These are phyloP conservation scores for Aspergillus asperescens DNA, from an alignment of 495 filamentous ascomycete species.

Conservation along the genomic window DNA sequence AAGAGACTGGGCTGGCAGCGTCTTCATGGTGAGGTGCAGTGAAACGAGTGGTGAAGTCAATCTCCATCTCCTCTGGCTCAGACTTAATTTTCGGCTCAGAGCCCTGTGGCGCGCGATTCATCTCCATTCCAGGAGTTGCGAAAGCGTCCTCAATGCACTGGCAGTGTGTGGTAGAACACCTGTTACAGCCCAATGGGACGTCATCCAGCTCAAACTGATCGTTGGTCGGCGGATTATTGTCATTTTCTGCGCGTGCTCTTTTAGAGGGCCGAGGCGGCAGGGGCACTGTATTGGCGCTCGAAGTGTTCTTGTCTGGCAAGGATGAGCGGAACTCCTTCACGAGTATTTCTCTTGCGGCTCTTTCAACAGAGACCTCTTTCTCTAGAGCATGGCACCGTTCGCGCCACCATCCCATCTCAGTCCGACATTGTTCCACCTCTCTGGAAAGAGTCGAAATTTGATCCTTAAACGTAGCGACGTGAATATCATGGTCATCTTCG, in stretches of 20 bases:
- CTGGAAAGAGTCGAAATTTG: conserved; percentile 48
- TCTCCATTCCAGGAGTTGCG: conserved; percentile 30
- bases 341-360: conserved; percentile 38
- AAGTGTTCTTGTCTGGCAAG: conserved; percentile 21
- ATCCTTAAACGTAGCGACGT: conserved; percentile 38
- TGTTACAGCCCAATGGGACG: conserved; percentile 53
- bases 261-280: conserved; percentile 20
- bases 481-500: conserved; percentile 47
- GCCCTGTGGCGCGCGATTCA: conserved; percentile 19
- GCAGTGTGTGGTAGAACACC: conserved; percentile 57
- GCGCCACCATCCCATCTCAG: conserved; percentile 44
- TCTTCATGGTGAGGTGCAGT: conserved; percentile 40
- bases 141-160: conserved; percentile 68
- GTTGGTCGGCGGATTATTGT: conserved; percentile 5
- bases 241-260: conserved; percentile 5
- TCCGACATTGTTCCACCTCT: conserved; percentile 46
- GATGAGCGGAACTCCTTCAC: conserved; percentile 39
- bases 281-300: conserved; percentile 28
- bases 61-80: conserved; percentile 61
- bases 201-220: conserved; percentile 26
- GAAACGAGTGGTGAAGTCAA: conserved; percentile 68
- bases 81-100: conserved; percentile 41
- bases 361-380: conserved; percentile 41
- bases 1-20: conserved; percentile 29
- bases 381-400: conserved; percentile 47